Conservation (phyloP, 192 early-diverging fungal genomes). For the Podochytrium sp. region DNA sequence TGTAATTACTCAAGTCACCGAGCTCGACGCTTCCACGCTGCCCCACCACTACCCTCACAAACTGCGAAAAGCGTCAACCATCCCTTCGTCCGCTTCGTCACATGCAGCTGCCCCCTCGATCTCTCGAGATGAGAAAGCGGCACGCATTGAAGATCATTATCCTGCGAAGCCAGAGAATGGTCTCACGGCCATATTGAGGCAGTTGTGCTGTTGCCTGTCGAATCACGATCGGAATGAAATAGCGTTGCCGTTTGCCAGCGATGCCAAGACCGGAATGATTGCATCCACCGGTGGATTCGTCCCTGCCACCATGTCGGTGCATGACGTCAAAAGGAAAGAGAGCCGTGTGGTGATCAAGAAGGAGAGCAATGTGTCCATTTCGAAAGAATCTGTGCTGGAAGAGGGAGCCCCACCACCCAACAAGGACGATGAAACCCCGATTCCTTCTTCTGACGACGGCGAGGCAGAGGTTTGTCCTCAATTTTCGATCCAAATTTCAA, state of each 20-base stretch:
- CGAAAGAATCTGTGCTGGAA: background rate
- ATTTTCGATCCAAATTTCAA: background rate
- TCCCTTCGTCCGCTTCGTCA: background rate
- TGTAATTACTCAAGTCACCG: slow-evolving; percentile 8
- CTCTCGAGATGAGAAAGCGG: background rate
- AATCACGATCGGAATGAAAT: background rate
- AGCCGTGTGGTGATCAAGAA: background rate
- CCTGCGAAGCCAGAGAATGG: background rate
- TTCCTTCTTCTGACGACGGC: background rate
- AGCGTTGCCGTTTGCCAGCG: background rate
- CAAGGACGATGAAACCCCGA: background rate
- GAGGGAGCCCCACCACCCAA: background rate
- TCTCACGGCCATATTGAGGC: background rate
- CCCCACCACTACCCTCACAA: slow-evolving; percentile 14
- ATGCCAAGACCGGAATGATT: background rate
- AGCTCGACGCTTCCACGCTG: background rate
- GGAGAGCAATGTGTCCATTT: background rate
- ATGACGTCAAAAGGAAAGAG: background rate
- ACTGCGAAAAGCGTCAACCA: background rate
- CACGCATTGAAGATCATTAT: too few species aligned
- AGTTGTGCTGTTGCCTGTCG: background rate
- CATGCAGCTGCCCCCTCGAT: background rate
- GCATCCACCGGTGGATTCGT: background rate
- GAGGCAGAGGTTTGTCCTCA: background rate
- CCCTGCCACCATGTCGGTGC: background rate